These are phyloP conservation scores for Monosporascus sp. DNA, from an alignment of 2,329 filamentous ascomycete genomes.

Conservation along the genomic window DNA sequence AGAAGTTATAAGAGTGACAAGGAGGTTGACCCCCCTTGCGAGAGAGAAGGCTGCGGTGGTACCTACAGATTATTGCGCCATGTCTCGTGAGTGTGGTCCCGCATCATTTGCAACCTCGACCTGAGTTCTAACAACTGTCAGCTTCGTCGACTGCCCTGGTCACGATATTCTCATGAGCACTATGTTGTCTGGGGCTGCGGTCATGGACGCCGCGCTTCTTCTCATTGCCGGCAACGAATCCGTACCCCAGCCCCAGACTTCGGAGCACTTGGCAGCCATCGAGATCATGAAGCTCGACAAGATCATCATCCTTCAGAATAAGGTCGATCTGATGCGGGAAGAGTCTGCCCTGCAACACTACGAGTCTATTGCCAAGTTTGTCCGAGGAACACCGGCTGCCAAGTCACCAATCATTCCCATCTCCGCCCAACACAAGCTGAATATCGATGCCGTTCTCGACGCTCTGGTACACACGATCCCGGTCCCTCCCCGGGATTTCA, in stretches of 20 bases:
- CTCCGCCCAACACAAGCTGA: conserved; percentile 97
- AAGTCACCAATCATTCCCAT: conserved; percentile 95
- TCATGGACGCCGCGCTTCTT: conserved; percentile 97
- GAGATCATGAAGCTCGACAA: conserved; percentile 99
- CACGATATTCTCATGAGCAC: conserved; percentile 99
- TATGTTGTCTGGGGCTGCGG: conserved; percentile 97
- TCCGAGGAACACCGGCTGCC: conserved; percentile 92
- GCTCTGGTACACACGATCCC: conserved; percentile 93
- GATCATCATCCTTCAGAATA: conserved; percentile 99
- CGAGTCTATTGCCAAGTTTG: conserved; percentile 97
- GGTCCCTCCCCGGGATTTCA: conserved; percentile 85
- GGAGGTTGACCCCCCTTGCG: conserved; percentile 93
- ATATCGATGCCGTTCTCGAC: conserved; percentile 97
- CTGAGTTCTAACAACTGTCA: conserved; percentile 29
- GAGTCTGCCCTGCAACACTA: conserved; percentile 91
- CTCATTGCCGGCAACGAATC: conserved; percentile 98
- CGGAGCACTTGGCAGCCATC: conserved; percentile 96
- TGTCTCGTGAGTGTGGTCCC: conserved; percentile 66
- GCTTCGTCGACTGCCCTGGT: conserved; percentile 96
- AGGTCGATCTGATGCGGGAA: conserved; percentile 97
- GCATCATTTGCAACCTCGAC: background rate
- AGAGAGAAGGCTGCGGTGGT: conserved; percentile 84
- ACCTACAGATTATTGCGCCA: conserved; percentile 86
- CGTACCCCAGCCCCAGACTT: conserved; percentile 96
- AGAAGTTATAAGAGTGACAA: conserved; percentile 98